Conservation (phyloP, 768 basidiomycete genomes). For the Lentinus tigrinus region DNA sequence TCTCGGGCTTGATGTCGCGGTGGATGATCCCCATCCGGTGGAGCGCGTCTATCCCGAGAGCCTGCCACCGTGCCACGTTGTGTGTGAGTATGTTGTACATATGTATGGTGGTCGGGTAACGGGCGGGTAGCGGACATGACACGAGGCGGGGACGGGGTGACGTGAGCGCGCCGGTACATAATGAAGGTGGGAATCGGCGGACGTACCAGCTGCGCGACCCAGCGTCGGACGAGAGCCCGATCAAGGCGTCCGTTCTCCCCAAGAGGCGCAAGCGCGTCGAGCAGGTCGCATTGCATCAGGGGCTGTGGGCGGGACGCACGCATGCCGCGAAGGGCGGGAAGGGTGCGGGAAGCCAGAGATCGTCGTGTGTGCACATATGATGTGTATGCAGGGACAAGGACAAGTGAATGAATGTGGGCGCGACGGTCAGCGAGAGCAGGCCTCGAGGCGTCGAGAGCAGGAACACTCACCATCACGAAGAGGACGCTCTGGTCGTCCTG, state of each 20-base stretch:
- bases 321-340: background rate
- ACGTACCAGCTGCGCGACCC: slow-evolving; percentile 29
- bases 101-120: too few species aligned
- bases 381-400: background rate
- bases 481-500: slow-evolving; percentile 24
- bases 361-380: too few species aligned
- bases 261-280: background rate
- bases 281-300: slow-evolving; percentile 19
- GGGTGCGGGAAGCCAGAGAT: background rate
- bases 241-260: slow-evolving; percentile 4
- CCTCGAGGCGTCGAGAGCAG: background rate
- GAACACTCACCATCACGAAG: slow-evolving; percentile 25
- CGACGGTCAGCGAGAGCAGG: background rate
- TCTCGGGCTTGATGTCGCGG: slow-evolving; percentile 60
- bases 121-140: too few species aligned
- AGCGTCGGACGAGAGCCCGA: slow-evolving; percentile 15
- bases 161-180: background rate
- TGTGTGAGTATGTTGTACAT: too few species aligned
- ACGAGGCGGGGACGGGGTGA: background rate
- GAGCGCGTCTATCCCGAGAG: slow-evolving; percentile 33
- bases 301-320: slow-evolving; percentile 5
- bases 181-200: slow-evolving; percentile 7
- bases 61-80: too few species aligned
- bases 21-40: slow-evolving; percentile 58
- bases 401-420: background rate